Percentiles rank a stretch among this genome's conserved stretches.
These are phyloP conservation scores for Arabidopsis suecica DNA, from an alignment of 345 rosid species.

Conservation along the genomic window DNA sequence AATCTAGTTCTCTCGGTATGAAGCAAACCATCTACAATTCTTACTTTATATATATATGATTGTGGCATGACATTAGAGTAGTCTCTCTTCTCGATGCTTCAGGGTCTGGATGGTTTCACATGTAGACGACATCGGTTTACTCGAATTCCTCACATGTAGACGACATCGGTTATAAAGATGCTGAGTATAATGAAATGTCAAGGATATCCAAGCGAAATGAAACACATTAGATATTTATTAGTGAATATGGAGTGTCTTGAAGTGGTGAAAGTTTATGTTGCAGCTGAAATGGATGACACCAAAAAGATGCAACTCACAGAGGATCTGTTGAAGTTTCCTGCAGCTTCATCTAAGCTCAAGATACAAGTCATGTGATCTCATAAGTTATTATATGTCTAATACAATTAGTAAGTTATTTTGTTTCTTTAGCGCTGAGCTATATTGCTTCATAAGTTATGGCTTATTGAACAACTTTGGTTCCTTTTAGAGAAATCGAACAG, in stretches of 20 bases:
- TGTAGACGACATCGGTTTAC: background rate
- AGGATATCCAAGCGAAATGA: background rate
- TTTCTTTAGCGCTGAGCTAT: background rate
- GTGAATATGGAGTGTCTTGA: background rate
- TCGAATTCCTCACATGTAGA: background rate
- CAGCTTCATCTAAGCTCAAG: background rate
- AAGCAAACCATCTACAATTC: background rate
- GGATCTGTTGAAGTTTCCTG: background rate
- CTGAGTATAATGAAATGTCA: background rate
- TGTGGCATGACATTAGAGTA: background rate
- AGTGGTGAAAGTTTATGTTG: background rate
- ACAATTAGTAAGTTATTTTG: no score
- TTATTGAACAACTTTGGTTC: background rate
- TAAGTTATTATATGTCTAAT: no score
- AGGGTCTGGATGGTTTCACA: background rate
- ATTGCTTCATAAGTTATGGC: background rate
- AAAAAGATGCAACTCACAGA: background rate
- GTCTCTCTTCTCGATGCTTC: background rate
- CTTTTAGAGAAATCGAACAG: background rate
- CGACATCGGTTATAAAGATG: background rate
- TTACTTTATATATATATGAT: background rate
- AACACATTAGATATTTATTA: background rate
- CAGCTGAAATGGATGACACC: background rate
- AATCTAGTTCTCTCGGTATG: background rate
- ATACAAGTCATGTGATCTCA: background rate